Conservation (phyloP, 441 rosid species). For the Flueggea neowawraea region DNA sequence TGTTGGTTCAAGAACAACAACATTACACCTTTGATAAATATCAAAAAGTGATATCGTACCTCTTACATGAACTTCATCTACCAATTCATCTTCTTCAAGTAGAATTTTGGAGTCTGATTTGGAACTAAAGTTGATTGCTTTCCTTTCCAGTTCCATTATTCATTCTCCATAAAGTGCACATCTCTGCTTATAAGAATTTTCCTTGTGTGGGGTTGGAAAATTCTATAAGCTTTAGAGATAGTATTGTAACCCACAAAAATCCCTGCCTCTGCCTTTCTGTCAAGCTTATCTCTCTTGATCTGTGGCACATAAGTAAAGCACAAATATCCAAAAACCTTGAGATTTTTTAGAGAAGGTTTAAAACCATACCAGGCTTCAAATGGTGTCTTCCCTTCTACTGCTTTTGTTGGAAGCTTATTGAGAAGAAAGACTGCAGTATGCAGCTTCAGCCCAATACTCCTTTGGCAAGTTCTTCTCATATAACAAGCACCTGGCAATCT, state of each 20-base stretch:
- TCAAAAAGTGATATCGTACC: neutral
- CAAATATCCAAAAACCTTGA: neutral
- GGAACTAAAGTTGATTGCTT: no score
- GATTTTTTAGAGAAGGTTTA: neutral
- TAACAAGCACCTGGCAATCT: neutral
- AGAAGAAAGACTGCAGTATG: no score
- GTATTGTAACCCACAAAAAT: conserved; percentile 5
- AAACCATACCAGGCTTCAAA: neutral
- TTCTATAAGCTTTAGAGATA: neutral
- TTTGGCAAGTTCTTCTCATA: neutral
- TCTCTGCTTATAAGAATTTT: neutral
- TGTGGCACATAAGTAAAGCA: neutral
- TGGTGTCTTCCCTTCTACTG: neutral
- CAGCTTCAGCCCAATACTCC: neutral
- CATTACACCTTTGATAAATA: neutral
- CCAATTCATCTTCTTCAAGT: neutral
- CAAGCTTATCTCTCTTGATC: conserved; percentile 2
- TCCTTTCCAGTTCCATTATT: neutral
- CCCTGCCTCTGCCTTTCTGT: neutral
- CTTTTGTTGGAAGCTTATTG: no score
- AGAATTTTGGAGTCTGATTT: no score
- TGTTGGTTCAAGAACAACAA: neutral
- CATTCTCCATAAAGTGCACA: neutral
- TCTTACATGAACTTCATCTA: neutral
- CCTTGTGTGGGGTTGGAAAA: neutral